Conservation (phyloP, 306 rosid genomes). For the Cyclanthera cordifolia region DNA sequence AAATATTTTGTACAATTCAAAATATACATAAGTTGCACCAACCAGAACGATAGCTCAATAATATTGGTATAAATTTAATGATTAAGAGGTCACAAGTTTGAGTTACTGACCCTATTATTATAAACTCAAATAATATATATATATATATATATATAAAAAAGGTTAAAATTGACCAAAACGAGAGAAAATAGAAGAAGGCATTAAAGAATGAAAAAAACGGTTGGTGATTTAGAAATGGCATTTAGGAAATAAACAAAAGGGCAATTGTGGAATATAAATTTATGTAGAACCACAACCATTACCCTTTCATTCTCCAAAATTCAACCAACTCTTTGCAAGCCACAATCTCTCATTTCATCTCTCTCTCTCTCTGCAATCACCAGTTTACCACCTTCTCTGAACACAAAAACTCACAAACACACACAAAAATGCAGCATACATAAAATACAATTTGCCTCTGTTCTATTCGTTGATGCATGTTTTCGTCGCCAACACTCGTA, state of each 20-base stretch:
- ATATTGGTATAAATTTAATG: no score
- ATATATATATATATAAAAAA: no score
- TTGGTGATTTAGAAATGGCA: neutral
- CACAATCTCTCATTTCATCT: neutral
- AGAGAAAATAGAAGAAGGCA: no score
- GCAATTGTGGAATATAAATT: neutral
- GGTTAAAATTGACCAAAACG: no score
- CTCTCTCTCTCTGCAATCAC: neutral
- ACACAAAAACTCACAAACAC: neutral
- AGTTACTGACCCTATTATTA: no score
- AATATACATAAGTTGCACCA: no score
- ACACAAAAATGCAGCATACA: neutral
- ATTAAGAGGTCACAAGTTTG: no score
- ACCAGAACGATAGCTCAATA: no score
- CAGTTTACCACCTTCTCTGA: slow-evolving; percentile 8
- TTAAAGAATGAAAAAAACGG: no score
- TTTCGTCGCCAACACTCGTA: no score
- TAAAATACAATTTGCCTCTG: neutral
- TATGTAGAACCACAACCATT: neutral
- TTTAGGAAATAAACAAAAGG: neutral
- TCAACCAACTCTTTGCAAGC: slow-evolving; percentile 7
- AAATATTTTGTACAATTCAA: no score
- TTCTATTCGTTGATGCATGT: neutral
- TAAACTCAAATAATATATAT: no score
- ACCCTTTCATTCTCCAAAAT: slow-evolving; percentile 3